phyloP scores from a whole-genome alignment of 2,329 filamentous ascomycete species.

The Scytalidium lignicola region DNA sequence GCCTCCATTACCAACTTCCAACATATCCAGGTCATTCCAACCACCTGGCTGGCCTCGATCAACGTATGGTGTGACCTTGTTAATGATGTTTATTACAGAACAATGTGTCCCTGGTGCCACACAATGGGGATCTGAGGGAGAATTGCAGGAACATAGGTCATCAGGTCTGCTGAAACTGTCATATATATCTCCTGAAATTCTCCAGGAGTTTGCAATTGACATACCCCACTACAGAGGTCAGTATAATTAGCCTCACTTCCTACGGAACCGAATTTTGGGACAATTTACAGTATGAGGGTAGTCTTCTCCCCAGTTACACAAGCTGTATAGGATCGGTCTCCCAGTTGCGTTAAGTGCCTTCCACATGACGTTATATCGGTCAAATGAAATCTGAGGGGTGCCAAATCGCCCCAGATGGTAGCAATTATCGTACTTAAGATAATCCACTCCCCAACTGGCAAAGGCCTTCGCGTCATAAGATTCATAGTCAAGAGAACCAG shows the following conservation, averaged over 20 bases:
- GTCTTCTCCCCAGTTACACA: slow-evolving; percentile 43
- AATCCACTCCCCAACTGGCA: slow-evolving; percentile 45
- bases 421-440: slow-evolving; percentile 51
- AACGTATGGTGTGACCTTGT: slow-evolving; percentile 4
- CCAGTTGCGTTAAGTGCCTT: slow-evolving; percentile 25
- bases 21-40: slow-evolving; percentile 36
- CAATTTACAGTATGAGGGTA: slow-evolving; percentile 24
- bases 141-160: slow-evolving; percentile 14
- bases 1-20: slow-evolving; percentile 13
- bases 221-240: slow-evolving; percentile 27
- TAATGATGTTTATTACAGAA: slow-evolving; percentile 4
- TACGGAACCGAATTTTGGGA: background rate
- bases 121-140: slow-evolving; percentile 11
- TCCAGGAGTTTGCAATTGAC: slow-evolving; percentile 32
- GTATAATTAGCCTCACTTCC: background rate
- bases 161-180: slow-evolving; percentile 20
- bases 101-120: slow-evolving; percentile 13
- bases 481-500: slow-evolving; percentile 31
- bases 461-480: slow-evolving; percentile 44
- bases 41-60: slow-evolving; percentile 18
- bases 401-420: slow-evolving; percentile 46
- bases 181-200: slow-evolving; percentile 34
- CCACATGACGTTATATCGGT: slow-evolving; percentile 26
- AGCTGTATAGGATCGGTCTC: slow-evolving; percentile 27
- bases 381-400: slow-evolving; percentile 13